phyloP scores from a whole-genome alignment of 306 rosid genomes.

The Begonia loranthoides region DNA sequence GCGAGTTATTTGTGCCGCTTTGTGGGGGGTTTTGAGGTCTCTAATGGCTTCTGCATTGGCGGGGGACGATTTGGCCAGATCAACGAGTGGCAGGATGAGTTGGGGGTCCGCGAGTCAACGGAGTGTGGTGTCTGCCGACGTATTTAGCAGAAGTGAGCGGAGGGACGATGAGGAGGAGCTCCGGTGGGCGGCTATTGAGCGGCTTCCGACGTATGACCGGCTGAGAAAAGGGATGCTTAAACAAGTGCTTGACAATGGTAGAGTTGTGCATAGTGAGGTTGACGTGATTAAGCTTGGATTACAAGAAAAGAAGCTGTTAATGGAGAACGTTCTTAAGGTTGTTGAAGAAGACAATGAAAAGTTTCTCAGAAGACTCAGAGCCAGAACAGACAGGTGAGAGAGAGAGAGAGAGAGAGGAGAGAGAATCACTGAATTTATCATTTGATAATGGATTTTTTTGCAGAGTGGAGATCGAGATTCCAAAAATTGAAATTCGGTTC shows the following conservation, averaged over 20 bases:
- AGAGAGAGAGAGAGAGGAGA: not conserved
- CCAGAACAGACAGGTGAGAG: constrained; percentile 47
- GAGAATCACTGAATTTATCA: too few relatives aligned
- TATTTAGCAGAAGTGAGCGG: constrained; percentile 21
- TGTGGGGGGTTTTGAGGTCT: too few relatives aligned
- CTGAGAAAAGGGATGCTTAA: constrained; percentile 43
- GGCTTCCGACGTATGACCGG: constrained; percentile 81
- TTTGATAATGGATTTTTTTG: not conserved
- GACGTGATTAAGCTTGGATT: constrained; percentile 45
- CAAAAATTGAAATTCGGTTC: constrained; percentile 68
- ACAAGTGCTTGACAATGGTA: constrained; percentile 38
- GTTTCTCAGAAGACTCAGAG: constrained; percentile 42
- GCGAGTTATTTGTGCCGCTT: too few relatives aligned
- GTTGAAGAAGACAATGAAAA: constrained; percentile 64
- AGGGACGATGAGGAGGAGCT: constrained; percentile 49
- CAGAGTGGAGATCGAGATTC: constrained; percentile 67
- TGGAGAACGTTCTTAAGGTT: constrained; percentile 34
- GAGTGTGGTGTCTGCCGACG: constrained; percentile 31
- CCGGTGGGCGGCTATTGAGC: constrained; percentile 77
- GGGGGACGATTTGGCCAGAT: constrained; percentile 26
- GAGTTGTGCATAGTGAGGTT: constrained; percentile 34
- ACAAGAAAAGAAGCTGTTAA: constrained; percentile 30
- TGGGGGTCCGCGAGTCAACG: constrained; percentile 22
- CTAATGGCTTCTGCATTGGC: constrained; percentile 35
- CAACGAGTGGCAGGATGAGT: constrained; percentile 39